phyloP scores from a whole-genome alignment of 2,329 filamentous ascomycete species.

The Mycosphaerella sp. region DNA sequence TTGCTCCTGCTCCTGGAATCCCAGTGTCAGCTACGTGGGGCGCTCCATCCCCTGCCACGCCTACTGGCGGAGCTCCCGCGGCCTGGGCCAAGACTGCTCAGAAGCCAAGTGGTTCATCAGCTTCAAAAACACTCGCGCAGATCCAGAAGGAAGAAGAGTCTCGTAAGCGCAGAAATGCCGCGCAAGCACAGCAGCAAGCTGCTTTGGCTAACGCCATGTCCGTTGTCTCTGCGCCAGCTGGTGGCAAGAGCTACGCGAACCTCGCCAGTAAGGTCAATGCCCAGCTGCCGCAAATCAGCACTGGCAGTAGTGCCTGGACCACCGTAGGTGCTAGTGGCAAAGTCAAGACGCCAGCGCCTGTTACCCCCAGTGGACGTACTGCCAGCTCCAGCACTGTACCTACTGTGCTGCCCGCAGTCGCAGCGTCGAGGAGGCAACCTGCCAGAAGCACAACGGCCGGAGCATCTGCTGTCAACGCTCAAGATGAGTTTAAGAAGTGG shows the following conservation, averaged over 20 bases:
- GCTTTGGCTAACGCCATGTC: slow-evolving; percentile 39
- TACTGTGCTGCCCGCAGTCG: slow-evolving; percentile 19
- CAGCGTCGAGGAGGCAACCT: slow-evolving; percentile 37
- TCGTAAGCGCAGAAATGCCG: slow-evolving; percentile 69
- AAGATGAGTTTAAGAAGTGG: slow-evolving; percentile 95
- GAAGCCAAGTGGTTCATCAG: slow-evolving; percentile 44
- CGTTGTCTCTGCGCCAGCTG: slow-evolving; percentile 40
- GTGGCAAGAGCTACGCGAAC: slow-evolving; percentile 88
- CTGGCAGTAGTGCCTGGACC: slow-evolving; percentile 69
- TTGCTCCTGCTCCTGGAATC: slow-evolving; percentile 58
- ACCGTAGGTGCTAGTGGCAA: slow-evolving; percentile 94
- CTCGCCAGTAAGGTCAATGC: slow-evolving; percentile 70
- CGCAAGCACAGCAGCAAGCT: slow-evolving; percentile 42
- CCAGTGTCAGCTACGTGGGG: slow-evolving; percentile 89
- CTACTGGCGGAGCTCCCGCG: slow-evolving; percentile 41
- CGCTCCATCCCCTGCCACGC: slow-evolving; percentile 61
- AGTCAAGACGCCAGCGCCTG: slow-evolving; percentile 64
- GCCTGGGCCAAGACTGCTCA: slow-evolving; percentile 63
- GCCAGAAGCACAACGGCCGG: slow-evolving; percentile 51
- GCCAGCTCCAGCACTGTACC: slow-evolving; percentile 42
- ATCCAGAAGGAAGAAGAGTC: slow-evolving; percentile 95
- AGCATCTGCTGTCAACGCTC: slow-evolving; percentile 55
- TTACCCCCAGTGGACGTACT: slow-evolving; percentile 43
- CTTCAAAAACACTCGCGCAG: slow-evolving; percentile 87
- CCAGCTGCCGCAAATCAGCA: slow-evolving; percentile 36